Base-by-base conservation (phyloP, 1,139 yeast genomes). In the Scheffersomyces quercinus region DNA sequence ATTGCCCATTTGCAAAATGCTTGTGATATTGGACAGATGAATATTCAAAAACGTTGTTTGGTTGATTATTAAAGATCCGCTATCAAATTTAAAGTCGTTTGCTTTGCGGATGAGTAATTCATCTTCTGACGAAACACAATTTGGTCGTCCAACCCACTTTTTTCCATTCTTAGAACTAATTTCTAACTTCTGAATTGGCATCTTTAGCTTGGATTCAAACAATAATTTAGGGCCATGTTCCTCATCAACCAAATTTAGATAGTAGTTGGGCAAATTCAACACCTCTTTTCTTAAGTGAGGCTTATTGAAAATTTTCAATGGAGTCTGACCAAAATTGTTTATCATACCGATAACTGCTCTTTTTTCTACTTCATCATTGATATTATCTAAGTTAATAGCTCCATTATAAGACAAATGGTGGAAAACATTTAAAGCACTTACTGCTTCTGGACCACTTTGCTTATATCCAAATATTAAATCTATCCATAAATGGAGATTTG, bases 311-410 rank as follows among this genome's bases (percentile, higher is more conserved):
- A 88, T 67, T 52, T 85, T 87, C 38, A 76, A 59, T 1, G 97
- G 97, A 0, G 96, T 88, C 59, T 88, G 97, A 0, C 97, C 97
- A 70, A 88, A 88, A 60, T 88, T 88, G 58, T 88, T 91, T 38
- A 88, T 88, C 58, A 86, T 85, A 1, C 95, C 91, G 28, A 88
- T 85, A 2, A 84, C 76, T 0, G 95, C 93, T 32, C 82, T 72
- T 49, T 84, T 76, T 59, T 88, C 95, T 48, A 78, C 71, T 32
- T 83, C 88, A 58, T 88, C 91, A 46, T 77, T 73, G 37, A 88
- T 83, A 30, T 72, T 74, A 51, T 87, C 96, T 42, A 88, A 66
- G 58, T 88, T 82, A 20, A 88, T 83, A 0, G 91, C 88, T 1
- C 96, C 96, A 43, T 83, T 83, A 57, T 88, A 88, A 39, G 96